Base-by-base conservation (phyloP, 2,329 filamentous ascomycete genomes). In the Epichloe festucae region DNA sequence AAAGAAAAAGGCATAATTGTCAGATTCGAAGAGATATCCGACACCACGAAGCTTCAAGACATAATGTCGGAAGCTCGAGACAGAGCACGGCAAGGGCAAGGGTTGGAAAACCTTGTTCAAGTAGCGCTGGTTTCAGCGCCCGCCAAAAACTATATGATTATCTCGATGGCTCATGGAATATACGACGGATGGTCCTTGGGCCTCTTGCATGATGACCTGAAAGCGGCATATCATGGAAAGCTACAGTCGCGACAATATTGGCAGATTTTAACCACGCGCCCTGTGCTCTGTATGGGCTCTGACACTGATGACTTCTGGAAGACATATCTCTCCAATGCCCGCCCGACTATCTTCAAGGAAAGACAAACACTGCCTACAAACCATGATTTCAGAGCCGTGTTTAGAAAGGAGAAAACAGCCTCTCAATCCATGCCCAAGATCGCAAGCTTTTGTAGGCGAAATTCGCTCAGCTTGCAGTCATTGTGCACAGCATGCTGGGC, bases 181-280 rank as follows among this genome's bases (percentile, higher is more conserved):
- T 96, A 96, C 57, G 90, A 96, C 62, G 90, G 90, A 0, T 89
- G 84, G 79, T 95, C 89, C 3, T 75, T 96, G 12, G 72, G 74
- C 3, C 69, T 94, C 15, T 66, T 96, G 1, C 88, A 93, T 58
- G 71, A 76, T 43, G 82, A 93, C 59, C 75, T 95, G 1, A 66
- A 74, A 15, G 70, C 66, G n/a, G 80, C 83, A 2, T 95, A 94
- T 55, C 46, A 70, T 4, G 70, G 70, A 4, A 55, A 63, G 0
- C 63, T 70, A 11, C 56, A 58, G 3, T 39, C 64, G 1, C 73
- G 81, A 4, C 70, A 73, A 10, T 63, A 70, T 2, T 49, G 55
- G 4, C 58, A 55, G 2, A 52, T 60, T 0, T 45, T 62, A 1
- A 41, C 54, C 0, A 59, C 58, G 0, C 52, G 56, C n/a, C 39